Evolutionary conservation across 169 alveolate species (phyloP).

Genomic region (Plasmodium fragile): DNA sequence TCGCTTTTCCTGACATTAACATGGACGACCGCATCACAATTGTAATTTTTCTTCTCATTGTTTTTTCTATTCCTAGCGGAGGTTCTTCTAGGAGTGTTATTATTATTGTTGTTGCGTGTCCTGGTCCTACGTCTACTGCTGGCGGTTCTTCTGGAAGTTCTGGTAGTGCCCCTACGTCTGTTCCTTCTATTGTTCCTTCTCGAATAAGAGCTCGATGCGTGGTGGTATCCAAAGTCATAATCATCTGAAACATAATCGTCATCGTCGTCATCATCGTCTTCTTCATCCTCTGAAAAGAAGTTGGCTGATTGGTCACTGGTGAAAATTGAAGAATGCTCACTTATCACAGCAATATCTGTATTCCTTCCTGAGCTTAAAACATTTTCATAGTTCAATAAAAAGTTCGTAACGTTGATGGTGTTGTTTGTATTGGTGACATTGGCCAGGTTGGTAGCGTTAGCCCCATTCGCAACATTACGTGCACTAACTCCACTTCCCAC

Average conservation of each 20-base stretch:
- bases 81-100: constrained; percentile 2
- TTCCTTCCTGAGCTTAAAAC: constrained; percentile 18
- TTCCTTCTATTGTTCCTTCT: constrained; percentile 31
- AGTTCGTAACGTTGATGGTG: background rate
- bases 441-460: background rate
- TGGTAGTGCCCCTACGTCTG: background rate
- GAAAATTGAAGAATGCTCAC: constrained; percentile 50
- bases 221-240: constrained; percentile 12
- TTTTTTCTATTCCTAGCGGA: constrained; percentile 27
- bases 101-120: constrained; percentile 5
- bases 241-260: constrained; percentile 27
- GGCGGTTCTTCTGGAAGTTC: background rate
- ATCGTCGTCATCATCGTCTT: constrained; percentile 67
- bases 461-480: background rate
- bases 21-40: background rate
- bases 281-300: constrained; percentile 41
- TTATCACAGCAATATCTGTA: constrained; percentile 56
- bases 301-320: constrained; percentile 69
- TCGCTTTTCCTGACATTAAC: constrained; percentile 57
- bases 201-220: constrained; percentile 1
- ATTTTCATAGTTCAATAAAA: constrained; percentile 25
- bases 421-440: background rate
- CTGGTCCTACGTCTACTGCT: background rate
- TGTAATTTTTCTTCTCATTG: constrained; percentile 16
- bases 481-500: background rate